Conservation (phyloP, 2,329 filamentous ascomycete genomes). For the Penicillium crustosum region DNA sequence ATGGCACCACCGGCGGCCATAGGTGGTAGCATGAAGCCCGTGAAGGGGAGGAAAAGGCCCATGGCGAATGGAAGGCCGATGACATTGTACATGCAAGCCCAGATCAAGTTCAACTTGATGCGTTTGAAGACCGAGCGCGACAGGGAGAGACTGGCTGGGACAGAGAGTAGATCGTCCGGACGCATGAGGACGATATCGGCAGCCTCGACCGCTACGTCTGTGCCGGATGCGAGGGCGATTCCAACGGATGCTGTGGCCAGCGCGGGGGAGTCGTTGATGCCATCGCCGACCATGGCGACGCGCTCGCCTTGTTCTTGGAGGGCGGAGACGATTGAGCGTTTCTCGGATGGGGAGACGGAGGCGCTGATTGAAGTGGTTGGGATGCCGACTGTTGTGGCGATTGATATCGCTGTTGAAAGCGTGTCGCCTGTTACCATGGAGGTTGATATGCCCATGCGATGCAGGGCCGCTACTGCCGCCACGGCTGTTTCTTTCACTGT, state of each 20-base stretch:
- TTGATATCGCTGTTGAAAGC: slow-evolving; percentile 75
- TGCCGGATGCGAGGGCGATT: slow-evolving; percentile 88
- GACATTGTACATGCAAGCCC: slow-evolving; percentile 91
- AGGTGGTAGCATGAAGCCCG: slow-evolving; percentile 76
- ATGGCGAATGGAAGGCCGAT: slow-evolving; percentile 93
- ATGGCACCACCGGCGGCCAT: slow-evolving; percentile 95
- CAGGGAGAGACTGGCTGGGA: slow-evolving; percentile 82
- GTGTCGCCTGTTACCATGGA: slow-evolving; percentile 96
- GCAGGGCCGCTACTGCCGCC: slow-evolving; percentile 76
- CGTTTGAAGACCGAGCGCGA: slow-evolving; percentile 81
- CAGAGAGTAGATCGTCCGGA: slow-evolving; percentile 84
- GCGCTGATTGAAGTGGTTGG: slow-evolving; percentile 73
- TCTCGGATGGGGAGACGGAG: slow-evolving; percentile 86
- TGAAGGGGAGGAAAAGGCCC: slow-evolving; percentile 90
- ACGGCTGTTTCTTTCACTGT: slow-evolving; percentile 85
- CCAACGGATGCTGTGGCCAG: slow-evolving; percentile 90
- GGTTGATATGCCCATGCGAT: slow-evolving; percentile 79
- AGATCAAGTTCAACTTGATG: slow-evolving; percentile 89
- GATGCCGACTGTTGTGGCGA: slow-evolving; percentile 82
- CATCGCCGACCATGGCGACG: slow-evolving; percentile 96
- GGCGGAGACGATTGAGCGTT: slow-evolving; percentile 77
- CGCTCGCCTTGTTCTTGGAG: slow-evolving; percentile 73
- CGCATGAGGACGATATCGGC: slow-evolving; percentile 96
- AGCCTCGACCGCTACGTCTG: slow-evolving; percentile 96
- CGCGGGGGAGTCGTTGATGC: slow-evolving; percentile 96